Base-by-base conservation (phyloP, 805 yeast species). In the Dipodascopsis tothii region DNA sequence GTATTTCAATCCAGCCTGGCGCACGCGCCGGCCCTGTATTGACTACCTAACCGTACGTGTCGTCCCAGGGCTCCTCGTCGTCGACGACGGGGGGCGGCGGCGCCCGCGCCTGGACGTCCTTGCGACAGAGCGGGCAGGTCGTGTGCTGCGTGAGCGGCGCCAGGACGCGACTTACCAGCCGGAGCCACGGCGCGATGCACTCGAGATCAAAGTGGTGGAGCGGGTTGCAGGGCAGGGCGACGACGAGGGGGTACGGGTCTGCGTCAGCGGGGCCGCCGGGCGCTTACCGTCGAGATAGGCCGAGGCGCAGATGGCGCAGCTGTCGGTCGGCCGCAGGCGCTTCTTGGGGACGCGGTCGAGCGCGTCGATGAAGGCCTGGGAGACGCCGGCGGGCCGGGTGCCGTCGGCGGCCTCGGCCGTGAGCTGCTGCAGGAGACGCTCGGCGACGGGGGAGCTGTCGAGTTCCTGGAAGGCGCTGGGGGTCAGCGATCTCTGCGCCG, bases 141-240 rank as follows among this genome's bases (percentile, higher is more conserved):
- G 67, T 51, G 43, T 62, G 60, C 38, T 49, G 34, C 11, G 19
- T 19, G 23, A 0, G 85, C 81, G 1, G 74, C 67, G 54, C 81
- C 77, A 40, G 34, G 17, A 21, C 32, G 14, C 5, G 16, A 3
- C 50, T 5, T 46, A 49, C 53, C 35, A 78, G 67, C 50, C 77
- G 75, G 41, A 90, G 68, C 97, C 97, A 88, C 0, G 94, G 92
- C 0, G 82, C 81, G 32, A 90, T 78, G 60, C 96, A 88, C 54
- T 90, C 96, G 51, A 87, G 68, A 60, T 88, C 97, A 62, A 84
- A 88, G 34, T 72, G 72, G 61, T 88, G 97, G 30, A 68, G 72
- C 5, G 65, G 59, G 33, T 71, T 69, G 62, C 97, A 88, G 2
- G 80, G 81, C 21, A 88, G 68, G 53, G 73, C 68, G 16, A 86